phyloP scores from a whole-genome alignment of 169 alveolate species.

The Fabrea salina region DNA sequence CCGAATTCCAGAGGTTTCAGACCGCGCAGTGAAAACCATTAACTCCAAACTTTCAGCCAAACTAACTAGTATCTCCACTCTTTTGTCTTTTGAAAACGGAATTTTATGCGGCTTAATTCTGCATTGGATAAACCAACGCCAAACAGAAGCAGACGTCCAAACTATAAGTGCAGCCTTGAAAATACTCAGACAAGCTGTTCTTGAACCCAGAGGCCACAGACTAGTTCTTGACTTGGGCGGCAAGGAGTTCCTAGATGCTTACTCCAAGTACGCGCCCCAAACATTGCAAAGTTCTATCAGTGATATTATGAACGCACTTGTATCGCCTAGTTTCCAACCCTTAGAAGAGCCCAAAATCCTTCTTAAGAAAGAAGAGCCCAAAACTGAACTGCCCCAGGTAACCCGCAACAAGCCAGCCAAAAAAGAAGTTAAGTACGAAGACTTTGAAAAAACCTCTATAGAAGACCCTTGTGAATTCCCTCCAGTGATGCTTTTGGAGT shows the following conservation, averaged over 20 bases:
- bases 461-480: slow-evolving; percentile 57
- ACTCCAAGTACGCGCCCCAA: slow-evolving; percentile 19
- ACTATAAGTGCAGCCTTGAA: slow-evolving; percentile 21
- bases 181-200: neutral
- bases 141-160: slow-evolving; percentile 13
- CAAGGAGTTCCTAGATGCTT: neutral
- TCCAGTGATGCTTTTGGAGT: slow-evolving; percentile 38
- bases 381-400: neutral
- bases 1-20: slow-evolving; percentile 18
- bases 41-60: neutral
- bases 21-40: slow-evolving; percentile 9
- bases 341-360: too few species aligned
- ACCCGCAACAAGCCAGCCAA: neutral
- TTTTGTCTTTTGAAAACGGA: slow-evolving; percentile 1
- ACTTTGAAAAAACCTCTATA: neutral
- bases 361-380: neutral
- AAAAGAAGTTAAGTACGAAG: neutral
- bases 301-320: neutral
- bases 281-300: neutral
- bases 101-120: neutral
- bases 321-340: slow-evolving; percentile 25
- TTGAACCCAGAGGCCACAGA: neutral
- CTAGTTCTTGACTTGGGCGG: neutral
- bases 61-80: neutral
- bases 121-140: slow-evolving; percentile 15